Evolutionary conservation across 164 flowering plant genomes (phyloP).

Genomic region (Dillenia suffruticosa): DNA sequence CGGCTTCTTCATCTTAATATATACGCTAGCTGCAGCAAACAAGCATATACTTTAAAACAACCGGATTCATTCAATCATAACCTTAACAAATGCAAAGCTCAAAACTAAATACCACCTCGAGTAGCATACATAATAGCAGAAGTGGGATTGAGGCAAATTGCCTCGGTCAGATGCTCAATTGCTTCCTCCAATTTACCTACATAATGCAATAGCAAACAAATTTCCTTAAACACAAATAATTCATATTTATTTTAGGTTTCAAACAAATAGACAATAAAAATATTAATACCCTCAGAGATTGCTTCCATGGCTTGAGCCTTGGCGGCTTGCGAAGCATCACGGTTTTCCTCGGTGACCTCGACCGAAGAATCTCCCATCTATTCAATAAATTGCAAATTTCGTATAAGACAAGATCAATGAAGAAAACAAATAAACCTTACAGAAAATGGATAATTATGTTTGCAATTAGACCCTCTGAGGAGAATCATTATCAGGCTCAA

Average conservation of each 20-base stretch:
- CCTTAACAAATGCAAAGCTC: not conserved
- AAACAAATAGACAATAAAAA: not conserved
- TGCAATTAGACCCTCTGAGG: slow-evolving; percentile 63
- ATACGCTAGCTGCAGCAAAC: slow-evolving; percentile 69
- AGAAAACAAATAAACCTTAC: not conserved
- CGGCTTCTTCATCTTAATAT: slow-evolving; percentile 91
- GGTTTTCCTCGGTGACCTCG: slow-evolving; percentile 86
- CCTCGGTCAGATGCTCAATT: slow-evolving; percentile 71
- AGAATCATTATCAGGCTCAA: slow-evolving; percentile 87
- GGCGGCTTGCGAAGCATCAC: slow-evolving; percentile 79
- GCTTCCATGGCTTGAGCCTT: slow-evolving; percentile 88
- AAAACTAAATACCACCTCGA: slow-evolving; percentile 53
- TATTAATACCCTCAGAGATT: slow-evolving; percentile 65
- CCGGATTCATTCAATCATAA: not conserved
- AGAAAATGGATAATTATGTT: not conserved
- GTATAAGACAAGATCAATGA: not conserved
- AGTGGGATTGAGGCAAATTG: slow-evolving; percentile 76
- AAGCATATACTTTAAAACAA: slow-evolving; percentile 1
- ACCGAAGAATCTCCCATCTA: slow-evolving; percentile 90
- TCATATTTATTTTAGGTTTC: not conserved
- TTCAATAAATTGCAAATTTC: not conserved
- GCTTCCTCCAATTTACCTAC: slow-evolving; percentile 92
- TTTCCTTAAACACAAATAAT: not conserved
- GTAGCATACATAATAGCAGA: slow-evolving; percentile 96
- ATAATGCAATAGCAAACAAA: slow-evolving; percentile 2